These are phyloP conservation scores for Magnusiomyces paraingens DNA, from an alignment of 1,139 yeast species.

Conservation along the genomic window DNA sequence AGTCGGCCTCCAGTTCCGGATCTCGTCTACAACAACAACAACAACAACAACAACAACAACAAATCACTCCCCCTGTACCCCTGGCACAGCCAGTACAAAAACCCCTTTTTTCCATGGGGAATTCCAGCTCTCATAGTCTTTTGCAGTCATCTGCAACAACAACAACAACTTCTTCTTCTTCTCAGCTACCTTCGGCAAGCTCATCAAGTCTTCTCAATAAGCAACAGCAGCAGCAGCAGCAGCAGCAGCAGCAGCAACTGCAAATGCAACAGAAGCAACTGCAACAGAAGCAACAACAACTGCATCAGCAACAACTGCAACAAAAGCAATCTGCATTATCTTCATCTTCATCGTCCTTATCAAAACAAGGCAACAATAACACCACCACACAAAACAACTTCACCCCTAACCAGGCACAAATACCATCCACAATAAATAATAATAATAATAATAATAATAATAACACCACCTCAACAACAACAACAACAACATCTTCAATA, in stretches of 20 bases:
- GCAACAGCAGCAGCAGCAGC: background rate
- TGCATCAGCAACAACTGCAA: background rate
- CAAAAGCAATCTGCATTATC: too few species aligned
- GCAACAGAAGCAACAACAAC: too few species aligned
- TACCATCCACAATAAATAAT: too few species aligned
- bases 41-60: conserved; percentile 1
- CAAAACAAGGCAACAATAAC: too few species aligned
- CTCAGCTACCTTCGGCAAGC: too few species aligned
- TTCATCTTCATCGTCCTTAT: too few species aligned
- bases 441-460: too few species aligned
- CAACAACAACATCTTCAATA: background rate
- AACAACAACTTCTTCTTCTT: conserved; percentile 23
- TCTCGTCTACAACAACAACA: background rate
- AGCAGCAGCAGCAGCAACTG: conserved; percentile 19
- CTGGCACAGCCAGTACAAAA: conserved; percentile 3
- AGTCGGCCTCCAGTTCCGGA: too few species aligned
- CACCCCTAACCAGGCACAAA: too few species aligned
- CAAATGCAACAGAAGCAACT: conserved; percentile 20
- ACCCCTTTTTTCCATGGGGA: conserved; percentile 3
- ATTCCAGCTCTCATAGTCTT: conserved; percentile 9
- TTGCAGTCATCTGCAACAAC: conserved; percentile 20
- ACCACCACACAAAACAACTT: too few species aligned
- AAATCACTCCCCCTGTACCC: too few species aligned
- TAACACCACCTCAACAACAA: background rate
- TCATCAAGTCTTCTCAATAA: too few species aligned